Base-by-base conservation (phyloP, 352 stramenopile genomes). In the Phytophthora cajani region DNA sequence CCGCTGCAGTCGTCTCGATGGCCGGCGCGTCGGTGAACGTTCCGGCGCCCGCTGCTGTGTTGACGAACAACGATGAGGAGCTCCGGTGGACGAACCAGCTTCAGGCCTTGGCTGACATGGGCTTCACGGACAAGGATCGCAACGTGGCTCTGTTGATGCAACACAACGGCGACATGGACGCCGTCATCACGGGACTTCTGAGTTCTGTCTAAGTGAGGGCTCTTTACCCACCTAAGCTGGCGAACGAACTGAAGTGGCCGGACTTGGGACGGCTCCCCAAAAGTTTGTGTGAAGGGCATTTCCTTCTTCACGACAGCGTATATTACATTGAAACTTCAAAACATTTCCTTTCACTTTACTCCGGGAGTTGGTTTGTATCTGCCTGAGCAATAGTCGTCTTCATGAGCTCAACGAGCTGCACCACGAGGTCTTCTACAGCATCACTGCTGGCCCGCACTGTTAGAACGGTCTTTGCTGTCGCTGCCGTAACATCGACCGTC, bases 151-250 rank as follows among this genome's bases (percentile, higher is more conserved):
- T 95, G 42, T 74, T 95, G 11, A 75, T 77, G 23, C 69, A 82
- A 53, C 66, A 90, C 70, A 67, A 90, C 2, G 85, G 88, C 47
- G 75, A 94, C 69, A 74, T 95, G 53, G 80, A 86, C 36, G 77
- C 76, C 33, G 86, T 94, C 44, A 84, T 95, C 70, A 86, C 72
- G 30, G 76, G 70, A 21, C 71, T 94, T 17, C 27, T 83, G 47
- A 74, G 59, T 47, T 69, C 49, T 17, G 47, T 49, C 21, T 72
- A 69, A 71, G 60, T 50, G n/a, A 50, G 16, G 7, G 42, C 30
- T 7, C 30, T 11, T 36, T 11, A 36, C 30, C 30, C 30, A 52
- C 12, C 55, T 44, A 23, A 47, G 46, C 21, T 21, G 42, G 49
- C 54, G 40, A 51, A 70, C 69, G 42, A 67, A 63, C 32, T 53